Conservation (phyloP, 129 eudicot genomes). For the Saussurea involucrata region DNA sequence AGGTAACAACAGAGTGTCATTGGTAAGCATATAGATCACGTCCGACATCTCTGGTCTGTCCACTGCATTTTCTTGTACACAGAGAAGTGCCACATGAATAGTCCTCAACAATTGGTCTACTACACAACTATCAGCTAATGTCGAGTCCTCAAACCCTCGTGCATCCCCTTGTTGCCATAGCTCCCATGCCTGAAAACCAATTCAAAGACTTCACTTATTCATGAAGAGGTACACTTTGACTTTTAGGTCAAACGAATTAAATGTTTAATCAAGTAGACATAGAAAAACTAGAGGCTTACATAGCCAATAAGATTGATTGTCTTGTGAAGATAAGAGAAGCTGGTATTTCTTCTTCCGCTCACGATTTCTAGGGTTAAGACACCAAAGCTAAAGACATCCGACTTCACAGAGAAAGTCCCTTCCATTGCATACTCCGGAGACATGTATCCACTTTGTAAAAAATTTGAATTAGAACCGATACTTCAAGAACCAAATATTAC, state of each 20-base stretch:
- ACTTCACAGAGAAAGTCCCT: constrained; percentile 33
- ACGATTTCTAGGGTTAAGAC: background rate
- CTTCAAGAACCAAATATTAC: background rate
- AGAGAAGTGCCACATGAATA: background rate
- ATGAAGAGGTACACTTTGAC: background rate
- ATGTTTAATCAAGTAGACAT: background rate
- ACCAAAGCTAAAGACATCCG: constrained; percentile 38
- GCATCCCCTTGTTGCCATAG: constrained; percentile 9
- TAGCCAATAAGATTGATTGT: constrained; percentile 31
- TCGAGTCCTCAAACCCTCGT: background rate
- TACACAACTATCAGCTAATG: background rate
- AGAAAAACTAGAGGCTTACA: constrained; percentile 28
- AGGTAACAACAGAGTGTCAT: constrained; percentile 19
- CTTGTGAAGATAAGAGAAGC: constrained; percentile 20
- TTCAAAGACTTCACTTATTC: no score
- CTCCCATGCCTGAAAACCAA: constrained; percentile 19
- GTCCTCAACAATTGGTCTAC: background rate
- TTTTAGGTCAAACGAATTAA: background rate
- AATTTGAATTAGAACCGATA: background rate
- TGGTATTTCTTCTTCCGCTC: constrained; percentile 2
- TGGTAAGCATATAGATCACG: constrained; percentile 26
- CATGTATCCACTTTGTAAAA: constrained; percentile 26
- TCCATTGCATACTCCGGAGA: constrained; percentile 44
- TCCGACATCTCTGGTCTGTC: constrained; percentile 26
- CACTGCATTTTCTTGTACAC: background rate